Base-by-base conservation (phyloP, 192 early-diverging fungal species). In the Backusella circina region DNA sequence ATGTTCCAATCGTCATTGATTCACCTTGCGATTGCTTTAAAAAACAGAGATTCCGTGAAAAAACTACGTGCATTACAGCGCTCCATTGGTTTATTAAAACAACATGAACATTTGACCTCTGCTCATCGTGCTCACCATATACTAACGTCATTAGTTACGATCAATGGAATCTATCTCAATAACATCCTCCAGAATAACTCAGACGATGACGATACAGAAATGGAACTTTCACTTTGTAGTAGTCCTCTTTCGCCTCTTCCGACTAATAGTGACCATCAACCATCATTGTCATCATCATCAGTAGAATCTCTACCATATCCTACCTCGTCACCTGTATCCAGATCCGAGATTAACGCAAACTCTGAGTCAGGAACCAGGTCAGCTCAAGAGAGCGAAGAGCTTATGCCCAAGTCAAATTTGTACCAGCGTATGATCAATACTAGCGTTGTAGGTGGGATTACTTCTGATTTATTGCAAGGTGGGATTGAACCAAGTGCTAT, bases 381-480 rank as follows among this genome's bases (percentile, higher is more conserved):
- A 47, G 44, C 44, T n/a, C 51, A 57, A 61, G 21, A 61, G 26
- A 21, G 33, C 15, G 75, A 33, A 9, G 44, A 70, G 12, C 39
- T 39, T 9, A 70, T 75, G 67, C 75, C 75, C 10, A 75, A 75
- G 23, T 67, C 65, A 6, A 41, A 69, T 0, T 70, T 67, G 51
- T 39, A 70, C 9, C 75, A 75, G 35, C 65, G 74, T 26, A 77
- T 77, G 64, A 77, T 77, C 32, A 72, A 65, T 64, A 77, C 76
- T 1, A 77, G 70, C 5, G 64, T 77, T 1, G 70, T 77, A 6
- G 76, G 76, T 66, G 76, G 76, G 1, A 77, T 77, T 28, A 77
- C 70, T 0, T 70, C 76, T 16, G 76, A 77, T 33, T 41, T 77
- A 23, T 65, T 67, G 6, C 38, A 50, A 64, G 38, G 64, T 12